Percentiles rank a stretch among this genome's conserved stretches.
These are phyloP conservation scores for Penicillium frequentans DNA, from an alignment of 2,329 filamentous ascomycete genomes.

Conservation along the genomic window DNA sequence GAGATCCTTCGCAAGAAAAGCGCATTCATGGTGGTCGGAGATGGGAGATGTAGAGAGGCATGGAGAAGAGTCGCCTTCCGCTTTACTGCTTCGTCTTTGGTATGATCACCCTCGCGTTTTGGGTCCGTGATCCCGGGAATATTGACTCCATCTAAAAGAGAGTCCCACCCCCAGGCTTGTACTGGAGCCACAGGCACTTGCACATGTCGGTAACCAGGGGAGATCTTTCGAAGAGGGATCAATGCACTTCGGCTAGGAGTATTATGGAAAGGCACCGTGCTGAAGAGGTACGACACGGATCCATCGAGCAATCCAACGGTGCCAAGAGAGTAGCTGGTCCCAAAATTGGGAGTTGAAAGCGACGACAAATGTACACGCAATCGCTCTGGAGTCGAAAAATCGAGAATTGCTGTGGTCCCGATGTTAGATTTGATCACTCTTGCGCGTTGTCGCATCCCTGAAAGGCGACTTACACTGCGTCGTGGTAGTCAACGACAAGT, in stretches of 20 bases:
- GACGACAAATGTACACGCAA: slow-evolving; percentile 86
- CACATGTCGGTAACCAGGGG: slow-evolving; percentile 80
- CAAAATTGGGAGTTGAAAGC: slow-evolving; percentile 88
- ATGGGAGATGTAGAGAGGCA: slow-evolving; percentile 52
- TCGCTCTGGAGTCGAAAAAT: slow-evolving; percentile 83
- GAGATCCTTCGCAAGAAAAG: slow-evolving; percentile 77
- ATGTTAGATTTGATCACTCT: slow-evolving; percentile 5
- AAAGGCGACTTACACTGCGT: slow-evolving; percentile 62
- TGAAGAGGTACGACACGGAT: slow-evolving; percentile 96
- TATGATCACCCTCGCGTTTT: slow-evolving; percentile 50
- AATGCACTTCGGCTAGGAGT: slow-evolving; percentile 67
- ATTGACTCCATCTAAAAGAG: slow-evolving; percentile 26
- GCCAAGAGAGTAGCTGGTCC: slow-evolving; percentile 88
- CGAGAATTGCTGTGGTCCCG: slow-evolving; percentile 66
- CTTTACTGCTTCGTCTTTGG: slow-evolving; percentile 15
- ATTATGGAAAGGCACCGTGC: slow-evolving; percentile 72
- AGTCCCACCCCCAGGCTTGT: slow-evolving; percentile 34
- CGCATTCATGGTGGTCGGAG: slow-evolving; percentile 81
- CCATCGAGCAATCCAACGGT: slow-evolving; percentile 91
- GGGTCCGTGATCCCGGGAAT: slow-evolving; percentile 17
- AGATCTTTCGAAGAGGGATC: slow-evolving; percentile 73
- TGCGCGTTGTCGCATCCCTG: slow-evolving; percentile 10
- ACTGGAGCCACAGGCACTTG: slow-evolving; percentile 44
- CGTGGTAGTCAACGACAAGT: slow-evolving; percentile 80
- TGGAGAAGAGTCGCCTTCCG: slow-evolving; percentile 46